A percentile compares a stretch with the other conserved stretches of the same genome.
Evolutionary conservation across 352 stramenopile species (phyloP).

Genomic region (Phytophthora podocarpi): DNA sequence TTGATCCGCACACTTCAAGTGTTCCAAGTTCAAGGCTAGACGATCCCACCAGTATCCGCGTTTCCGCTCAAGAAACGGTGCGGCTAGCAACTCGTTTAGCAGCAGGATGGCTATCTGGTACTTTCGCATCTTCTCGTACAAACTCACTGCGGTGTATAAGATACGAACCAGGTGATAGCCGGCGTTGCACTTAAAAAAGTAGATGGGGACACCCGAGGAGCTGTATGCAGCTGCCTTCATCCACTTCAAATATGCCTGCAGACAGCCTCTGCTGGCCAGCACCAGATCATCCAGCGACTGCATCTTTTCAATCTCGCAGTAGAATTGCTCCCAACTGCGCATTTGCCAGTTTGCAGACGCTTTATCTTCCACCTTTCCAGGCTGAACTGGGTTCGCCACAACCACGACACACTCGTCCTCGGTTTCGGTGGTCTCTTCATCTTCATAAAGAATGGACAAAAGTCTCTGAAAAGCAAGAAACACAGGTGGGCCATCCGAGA

Average conservation of each 20-base stretch:
- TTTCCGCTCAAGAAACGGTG: conserved; percentile 63
- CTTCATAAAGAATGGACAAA: conserved; percentile 17
- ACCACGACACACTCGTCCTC: conserved; percentile 11
- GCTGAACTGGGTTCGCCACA: background rate
- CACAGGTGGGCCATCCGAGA: conserved; percentile 36
- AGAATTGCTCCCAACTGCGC: conserved; percentile 59
- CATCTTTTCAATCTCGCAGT: conserved; percentile 42
- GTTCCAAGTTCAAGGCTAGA: conserved; percentile 74
- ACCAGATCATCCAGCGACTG: conserved; percentile 69
- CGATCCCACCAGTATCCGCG: conserved; percentile 79
- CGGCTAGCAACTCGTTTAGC: conserved; percentile 66
- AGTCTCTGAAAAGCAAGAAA: conserved; percentile 64
- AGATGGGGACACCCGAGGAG: conserved; percentile 27
- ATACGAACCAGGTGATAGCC: conserved; percentile 72
- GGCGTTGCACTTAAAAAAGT: conserved; percentile 72
- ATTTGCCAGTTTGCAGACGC: conserved; percentile 45
- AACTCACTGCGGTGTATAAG: conserved; percentile 50
- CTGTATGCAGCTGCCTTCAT: conserved; percentile 35
- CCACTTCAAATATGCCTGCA: conserved; percentile 52
- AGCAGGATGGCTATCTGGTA: conserved; percentile 72
- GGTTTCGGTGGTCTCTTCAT: conserved; percentile 28
- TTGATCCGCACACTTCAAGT: conserved; percentile 67
- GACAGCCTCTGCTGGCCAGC: conserved; percentile 49
- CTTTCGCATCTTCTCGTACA: conserved; percentile 83
- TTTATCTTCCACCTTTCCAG: background rate